phyloP scores from a whole-genome alignment of 176 grass and related monocot genomes.

The Echinochloa phyllopogon region DNA sequence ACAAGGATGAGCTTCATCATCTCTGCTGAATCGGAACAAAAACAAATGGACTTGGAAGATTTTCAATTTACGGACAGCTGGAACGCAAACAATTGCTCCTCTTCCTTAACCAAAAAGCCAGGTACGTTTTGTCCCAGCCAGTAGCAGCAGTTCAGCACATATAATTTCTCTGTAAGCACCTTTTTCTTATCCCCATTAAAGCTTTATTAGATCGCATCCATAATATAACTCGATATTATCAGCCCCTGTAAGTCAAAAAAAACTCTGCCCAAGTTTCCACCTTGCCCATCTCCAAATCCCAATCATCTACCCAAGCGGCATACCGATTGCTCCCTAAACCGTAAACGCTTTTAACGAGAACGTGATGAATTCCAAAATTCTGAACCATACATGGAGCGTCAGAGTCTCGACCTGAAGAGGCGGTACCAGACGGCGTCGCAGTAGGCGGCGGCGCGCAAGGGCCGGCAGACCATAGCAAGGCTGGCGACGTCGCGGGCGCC shows the following conservation, averaged over 20 bases:
- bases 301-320: not conserved
- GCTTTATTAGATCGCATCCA: not conserved
- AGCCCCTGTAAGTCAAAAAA: not conserved
- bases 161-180: not conserved
- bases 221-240: not conserved
- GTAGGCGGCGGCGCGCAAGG: constrained; percentile 60
- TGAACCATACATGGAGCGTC: not conserved
- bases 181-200: not conserved
- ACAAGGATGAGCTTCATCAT: not conserved
- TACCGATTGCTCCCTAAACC: not conserved
- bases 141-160: not conserved
- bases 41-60: constrained; percentile 5
- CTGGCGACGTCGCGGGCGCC: constrained; percentile 63
- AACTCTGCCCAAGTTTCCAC: not conserved
- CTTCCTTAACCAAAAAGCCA: not conserved
- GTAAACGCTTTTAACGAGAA: not conserved
- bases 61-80: not conserved
- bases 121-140: not conserved
- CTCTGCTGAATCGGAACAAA: not conserved
- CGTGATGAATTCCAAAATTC: not conserved
- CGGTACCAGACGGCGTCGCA: constrained; percentile 77
- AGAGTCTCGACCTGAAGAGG: constrained; percentile 60
- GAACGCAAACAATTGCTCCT: constrained; percentile 5
- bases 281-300: constrained; percentile 6
- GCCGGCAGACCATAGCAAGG: constrained; percentile 70